Base-by-base conservation (phyloP, 2,329 filamentous ascomycete genomes). In the Fusarium palustre region DNA sequence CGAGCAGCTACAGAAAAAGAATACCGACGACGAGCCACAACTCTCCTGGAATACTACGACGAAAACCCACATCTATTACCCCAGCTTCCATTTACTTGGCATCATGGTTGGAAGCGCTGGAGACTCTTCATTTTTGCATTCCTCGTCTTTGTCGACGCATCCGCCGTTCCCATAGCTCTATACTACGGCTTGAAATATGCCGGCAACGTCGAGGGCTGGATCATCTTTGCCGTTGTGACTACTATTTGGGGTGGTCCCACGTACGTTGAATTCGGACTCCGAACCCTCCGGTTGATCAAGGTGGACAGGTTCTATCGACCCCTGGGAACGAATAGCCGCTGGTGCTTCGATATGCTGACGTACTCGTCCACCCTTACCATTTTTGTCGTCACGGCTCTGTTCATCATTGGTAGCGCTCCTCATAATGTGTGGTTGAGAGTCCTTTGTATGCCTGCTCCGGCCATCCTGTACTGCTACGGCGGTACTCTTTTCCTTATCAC, bases 161-260 rank as follows among this genome's bases (percentile, higher is more conserved):
- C 78, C 11, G 77, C 74, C 11, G 60, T 87, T 22, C 85, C 85
- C 22, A 84, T 87, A 60, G 76, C 83, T 3, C 76, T 87, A 7
- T 87, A 85, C 78, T 87, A 86, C 66, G 81, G 81, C 22, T 77
- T 87, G 59, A 79, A 78, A 68, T 85, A 79, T 45, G 79, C 76
- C 6, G 80, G 78, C 33, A 22, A 77, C 22, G 78, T 81, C 24
- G 38, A 82, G 76, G 77, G 78, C 39, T 81, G 74, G 71, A 81
- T 80, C 69, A 81, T 84, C 55, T 87, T 87, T 65, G 84, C 84
- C 67, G 80, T 87, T 54, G 81, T 87, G 43, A 86, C 85, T 1
- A 83, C 84, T 36, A 85, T 87, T 65, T 87, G 85, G 79, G 85
- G 85, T 57, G 79, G 85, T 28, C 82, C 85, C n/a, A 86, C 85